These are phyloP conservation scores for Trichosporon asahii DNA, from an alignment of 1,284 basidiomycete genomes.

Conservation along the genomic window DNA sequence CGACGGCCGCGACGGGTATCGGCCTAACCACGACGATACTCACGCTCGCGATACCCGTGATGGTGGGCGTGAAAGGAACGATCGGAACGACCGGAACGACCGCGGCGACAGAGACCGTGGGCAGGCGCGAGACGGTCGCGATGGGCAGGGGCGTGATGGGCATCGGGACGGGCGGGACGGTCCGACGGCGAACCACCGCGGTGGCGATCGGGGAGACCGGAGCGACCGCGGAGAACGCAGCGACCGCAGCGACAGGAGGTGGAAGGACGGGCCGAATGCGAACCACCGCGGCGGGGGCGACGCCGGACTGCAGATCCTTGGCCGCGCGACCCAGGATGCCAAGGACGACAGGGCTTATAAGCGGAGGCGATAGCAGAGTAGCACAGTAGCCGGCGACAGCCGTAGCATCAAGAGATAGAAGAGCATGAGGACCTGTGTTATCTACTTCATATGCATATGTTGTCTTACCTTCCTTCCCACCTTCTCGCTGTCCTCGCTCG, in stretches of 20 bases:
- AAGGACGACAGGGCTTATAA: slow-evolving; percentile 1
- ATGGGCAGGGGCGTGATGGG: not conserved
- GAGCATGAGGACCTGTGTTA: not conserved
- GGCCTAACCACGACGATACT: not conserved
- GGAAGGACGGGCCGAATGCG: not conserved
- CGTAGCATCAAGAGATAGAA: not conserved
- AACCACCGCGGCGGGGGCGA: not conserved
- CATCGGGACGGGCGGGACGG: not conserved
- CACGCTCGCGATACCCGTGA: slow-evolving; percentile 4
- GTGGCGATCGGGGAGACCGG: not conserved
- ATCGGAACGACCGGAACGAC: not conserved
- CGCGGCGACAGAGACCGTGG: not conserved
- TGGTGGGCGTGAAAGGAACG: not conserved
- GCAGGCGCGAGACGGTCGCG: not conserved
- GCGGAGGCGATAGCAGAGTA: not conserved
- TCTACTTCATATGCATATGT: slow-evolving; percentile 11
- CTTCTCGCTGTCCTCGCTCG: not conserved
- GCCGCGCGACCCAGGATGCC: not conserved
- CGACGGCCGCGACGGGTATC: slow-evolving; percentile 12
- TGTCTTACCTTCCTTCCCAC: not conserved
- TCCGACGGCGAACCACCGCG: not conserved
- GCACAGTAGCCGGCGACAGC: not conserved
- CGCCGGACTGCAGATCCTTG: not conserved
- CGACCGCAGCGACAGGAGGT: slow-evolving; percentile 8
- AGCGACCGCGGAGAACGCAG: slow-evolving; percentile 3